Percentiles rank a stretch among this genome's conserved stretches.
These are phyloP conservation scores for Escallonia rubra DNA, from an alignment of 129 eudicot genomes.

Conservation along the genomic window DNA sequence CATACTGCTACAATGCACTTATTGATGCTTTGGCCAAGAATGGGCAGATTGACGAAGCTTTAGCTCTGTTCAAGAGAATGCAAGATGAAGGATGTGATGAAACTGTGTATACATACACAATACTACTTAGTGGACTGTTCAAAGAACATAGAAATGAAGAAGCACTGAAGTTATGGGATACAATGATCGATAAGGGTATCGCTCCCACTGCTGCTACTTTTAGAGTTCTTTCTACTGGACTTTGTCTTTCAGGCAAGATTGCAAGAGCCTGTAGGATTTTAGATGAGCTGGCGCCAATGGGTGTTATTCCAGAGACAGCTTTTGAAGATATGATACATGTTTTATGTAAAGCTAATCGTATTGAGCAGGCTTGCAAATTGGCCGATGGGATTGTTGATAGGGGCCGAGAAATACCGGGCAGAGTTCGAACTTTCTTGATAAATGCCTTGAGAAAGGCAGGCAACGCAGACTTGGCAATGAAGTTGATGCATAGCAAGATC, in stretches of 20 bases:
- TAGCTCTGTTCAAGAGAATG: slow-evolving; percentile 59
- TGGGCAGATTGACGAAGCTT: slow-evolving; percentile 66
- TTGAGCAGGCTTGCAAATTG: slow-evolving; percentile 80
- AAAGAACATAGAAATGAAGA: slow-evolving; percentile 76
- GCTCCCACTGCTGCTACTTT: slow-evolving; percentile 82
- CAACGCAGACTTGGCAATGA: slow-evolving; percentile 76
- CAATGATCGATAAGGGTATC: slow-evolving; percentile 90
- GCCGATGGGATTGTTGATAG: slow-evolving; percentile 88
- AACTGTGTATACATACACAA: slow-evolving; percentile 88
- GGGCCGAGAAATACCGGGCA: slow-evolving; percentile 86
- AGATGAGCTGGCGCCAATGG: slow-evolving; percentile 97
- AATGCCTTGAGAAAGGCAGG: slow-evolving; percentile 96
- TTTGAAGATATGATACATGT: slow-evolving; percentile 88
- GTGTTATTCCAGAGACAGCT: slow-evolving; percentile 73
- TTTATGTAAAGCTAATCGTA: slow-evolving; percentile 79
- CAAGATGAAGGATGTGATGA: slow-evolving; percentile 83
- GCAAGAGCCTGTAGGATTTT: slow-evolving; percentile 81
- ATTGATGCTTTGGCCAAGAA: slow-evolving; percentile 63
- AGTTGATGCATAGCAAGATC: slow-evolving; percentile 86
- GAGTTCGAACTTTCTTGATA: slow-evolving; percentile 77
- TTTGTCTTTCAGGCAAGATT: slow-evolving; percentile 88
- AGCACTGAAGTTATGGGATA: slow-evolving; percentile 72
- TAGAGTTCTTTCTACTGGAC: slow-evolving; percentile 81
- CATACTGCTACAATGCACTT: slow-evolving; percentile 78
- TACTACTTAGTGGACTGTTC: slow-evolving; percentile 64